These are phyloP conservation scores for Tetrapisispora phaffii DNA, from an alignment of 805 yeast species.

Conservation along the genomic window DNA sequence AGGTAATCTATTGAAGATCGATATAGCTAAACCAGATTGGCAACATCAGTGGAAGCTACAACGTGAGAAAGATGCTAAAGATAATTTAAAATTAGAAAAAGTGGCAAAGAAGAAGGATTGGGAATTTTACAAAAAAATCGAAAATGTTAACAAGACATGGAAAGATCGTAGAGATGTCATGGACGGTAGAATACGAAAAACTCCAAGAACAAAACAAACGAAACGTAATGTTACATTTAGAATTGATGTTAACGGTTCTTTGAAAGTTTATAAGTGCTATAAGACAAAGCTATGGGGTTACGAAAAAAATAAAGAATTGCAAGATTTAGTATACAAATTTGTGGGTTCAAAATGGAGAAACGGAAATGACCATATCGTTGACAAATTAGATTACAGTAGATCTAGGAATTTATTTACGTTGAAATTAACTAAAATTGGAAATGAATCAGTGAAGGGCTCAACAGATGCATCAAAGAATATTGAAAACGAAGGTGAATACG, in stretches of 20 bases:
- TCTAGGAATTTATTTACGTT: conserved; percentile 10
- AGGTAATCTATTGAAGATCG: conserved; percentile 57
- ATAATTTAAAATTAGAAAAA: conserved; percentile 20
- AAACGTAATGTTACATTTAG: conserved; percentile 50
- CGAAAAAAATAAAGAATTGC: conserved; percentile 52
- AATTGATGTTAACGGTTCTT: conserved; percentile 45
- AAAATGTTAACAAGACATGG: conserved; percentile 32
- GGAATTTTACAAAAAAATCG: conserved; percentile 31
- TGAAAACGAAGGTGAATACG: conserved; percentile 22
- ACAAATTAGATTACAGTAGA: conserved; percentile 35
- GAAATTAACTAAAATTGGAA: neutral
- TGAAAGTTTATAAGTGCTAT: conserved; percentile 47
- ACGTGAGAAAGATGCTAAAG: conserved; percentile 32
- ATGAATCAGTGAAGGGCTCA: neutral
- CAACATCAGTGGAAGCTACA: conserved; percentile 40
- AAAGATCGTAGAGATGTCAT: conserved; percentile 35
- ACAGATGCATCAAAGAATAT: neutral
- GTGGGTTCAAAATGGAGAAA: conserved; percentile 66
- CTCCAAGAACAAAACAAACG: conserved; percentile 37
- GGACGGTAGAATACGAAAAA: conserved; percentile 54
- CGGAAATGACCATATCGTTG: conserved; percentile 71
- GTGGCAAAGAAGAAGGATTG: conserved; percentile 32
- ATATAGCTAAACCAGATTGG: conserved; percentile 51
- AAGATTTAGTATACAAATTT: conserved; percentile 56
- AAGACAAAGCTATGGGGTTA: conserved; percentile 89